phyloP scores from a whole-genome alignment of 306 rosid genomes.

The Rubus idaeus region DNA sequence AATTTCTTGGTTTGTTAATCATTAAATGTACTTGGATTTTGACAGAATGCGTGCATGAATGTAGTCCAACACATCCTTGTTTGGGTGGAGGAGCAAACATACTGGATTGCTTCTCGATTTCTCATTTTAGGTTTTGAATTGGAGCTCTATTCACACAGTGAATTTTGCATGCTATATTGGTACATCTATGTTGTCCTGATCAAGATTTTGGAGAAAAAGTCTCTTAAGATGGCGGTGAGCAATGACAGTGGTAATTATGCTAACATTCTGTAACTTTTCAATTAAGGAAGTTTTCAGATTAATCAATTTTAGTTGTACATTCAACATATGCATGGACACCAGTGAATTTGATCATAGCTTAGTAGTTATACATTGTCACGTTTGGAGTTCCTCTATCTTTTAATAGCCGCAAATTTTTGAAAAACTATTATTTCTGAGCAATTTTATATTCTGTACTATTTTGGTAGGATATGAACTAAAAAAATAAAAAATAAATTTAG shows the following conservation, averaged over 20 bases:
- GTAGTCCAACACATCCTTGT: conserved; percentile 77
- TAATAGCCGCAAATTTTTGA: not conserved
- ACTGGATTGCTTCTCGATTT: conserved; percentile 93
- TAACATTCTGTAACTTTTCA: not conserved
- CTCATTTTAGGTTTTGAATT: conserved; percentile 88
- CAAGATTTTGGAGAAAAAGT: conserved; percentile 81
- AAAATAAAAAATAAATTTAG: not conserved
- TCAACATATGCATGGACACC: conserved; percentile 3
- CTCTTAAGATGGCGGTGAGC: conserved; percentile 53
- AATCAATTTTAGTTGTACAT: not conserved
- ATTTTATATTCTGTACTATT: not conserved
- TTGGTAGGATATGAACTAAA: not conserved
- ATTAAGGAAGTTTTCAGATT: not conserved
- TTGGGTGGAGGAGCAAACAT: conserved; percentile 96
- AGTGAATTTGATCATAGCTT: not conserved
- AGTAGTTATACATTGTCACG: not conserved
- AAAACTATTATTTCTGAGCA: not conserved
- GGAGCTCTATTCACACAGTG: conserved; percentile 83
- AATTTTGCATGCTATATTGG: conserved; percentile 99
- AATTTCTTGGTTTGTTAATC: not conserved
- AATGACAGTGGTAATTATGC: conserved; percentile 54
- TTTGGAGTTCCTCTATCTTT: not conserved
- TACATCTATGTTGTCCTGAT: conserved; percentile 67
- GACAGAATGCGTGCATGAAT: conserved; percentile 71
- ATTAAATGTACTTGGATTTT: conserved; percentile 35